Conservation (phyloP, 495 filamentous ascomycete genomes). For the Aspergillus cavernicola region DNA sequence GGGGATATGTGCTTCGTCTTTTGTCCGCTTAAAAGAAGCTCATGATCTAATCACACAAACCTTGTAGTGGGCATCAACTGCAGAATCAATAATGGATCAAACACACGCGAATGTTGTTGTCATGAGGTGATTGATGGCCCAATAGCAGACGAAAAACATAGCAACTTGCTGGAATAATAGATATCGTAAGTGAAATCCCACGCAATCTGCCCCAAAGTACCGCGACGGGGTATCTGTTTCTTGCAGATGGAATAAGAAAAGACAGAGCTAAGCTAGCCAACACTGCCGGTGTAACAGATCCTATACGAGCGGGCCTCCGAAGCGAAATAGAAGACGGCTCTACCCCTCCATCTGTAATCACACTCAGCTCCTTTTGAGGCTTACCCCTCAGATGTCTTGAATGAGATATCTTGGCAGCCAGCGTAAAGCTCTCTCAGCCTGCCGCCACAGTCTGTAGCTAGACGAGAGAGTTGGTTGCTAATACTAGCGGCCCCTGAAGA, state of each 20-base stretch:
- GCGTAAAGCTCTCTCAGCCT: conserved; percentile 11
- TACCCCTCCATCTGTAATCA: neutral
- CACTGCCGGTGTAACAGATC: neutral
- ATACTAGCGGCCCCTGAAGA: conserved; percentile 1
- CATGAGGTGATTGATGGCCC: neutral
- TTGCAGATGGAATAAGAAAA: conserved; percentile 6
- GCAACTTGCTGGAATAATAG: neutral
- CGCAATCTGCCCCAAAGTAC: neutral
- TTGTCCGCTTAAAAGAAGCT: conserved; percentile 5
- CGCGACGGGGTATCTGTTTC: neutral
- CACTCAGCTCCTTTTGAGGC: conserved; percentile 1
- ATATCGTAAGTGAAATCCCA: too few relatives aligned
- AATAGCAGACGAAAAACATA: neutral
- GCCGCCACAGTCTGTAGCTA: conserved; percentile 7
- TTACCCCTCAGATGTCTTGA: conserved; percentile 13
- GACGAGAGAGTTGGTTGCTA: neutral
- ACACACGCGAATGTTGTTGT: neutral
- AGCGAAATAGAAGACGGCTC: neutral
- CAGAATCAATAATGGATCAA: neutral
- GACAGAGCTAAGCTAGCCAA: conserved; percentile 3
- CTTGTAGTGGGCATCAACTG: neutral
- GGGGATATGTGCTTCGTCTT: conserved; percentile 13
- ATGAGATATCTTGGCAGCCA: conserved; percentile 9
- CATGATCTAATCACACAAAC: conserved; percentile 20
- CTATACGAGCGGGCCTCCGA: conserved; percentile 1